Percentiles rank a stretch among this genome's conserved stretches.
Conservation (phyloP, 805 yeast genomes). For the Ogataea corticis region DNA sequence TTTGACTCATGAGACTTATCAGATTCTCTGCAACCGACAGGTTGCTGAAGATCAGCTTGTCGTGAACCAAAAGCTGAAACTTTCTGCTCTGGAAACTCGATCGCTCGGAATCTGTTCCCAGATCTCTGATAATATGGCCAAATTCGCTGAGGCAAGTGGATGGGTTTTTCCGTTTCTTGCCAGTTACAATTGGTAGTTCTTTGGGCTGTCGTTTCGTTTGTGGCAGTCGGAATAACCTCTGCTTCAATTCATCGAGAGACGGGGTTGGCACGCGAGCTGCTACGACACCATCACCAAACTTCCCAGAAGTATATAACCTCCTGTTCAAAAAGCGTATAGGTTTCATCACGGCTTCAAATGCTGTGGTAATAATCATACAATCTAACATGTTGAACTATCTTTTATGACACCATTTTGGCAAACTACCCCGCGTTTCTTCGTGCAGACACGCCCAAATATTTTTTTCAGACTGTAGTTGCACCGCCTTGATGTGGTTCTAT, state of each 20-base stretch:
- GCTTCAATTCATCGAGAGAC: not conserved
- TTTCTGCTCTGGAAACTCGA: slow-evolving; percentile 13
- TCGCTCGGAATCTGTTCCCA: slow-evolving; percentile 15
- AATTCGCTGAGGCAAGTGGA: slow-evolving; percentile 16
- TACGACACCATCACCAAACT: not conserved
- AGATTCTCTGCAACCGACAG: slow-evolving; percentile 21
- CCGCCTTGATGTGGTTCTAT: not conserved
- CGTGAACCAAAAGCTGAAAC: slow-evolving; percentile 31
- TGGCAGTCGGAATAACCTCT: not conserved
- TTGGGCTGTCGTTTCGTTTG: not conserved
- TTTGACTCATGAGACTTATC: slow-evolving; percentile 6
- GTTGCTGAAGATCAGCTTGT: slow-evolving; percentile 23
- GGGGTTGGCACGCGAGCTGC: not conserved
- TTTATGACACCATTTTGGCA: not conserved
- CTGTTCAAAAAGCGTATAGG: not conserved
- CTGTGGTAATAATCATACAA: no score
- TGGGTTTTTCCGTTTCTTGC: not conserved
- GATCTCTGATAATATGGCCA: slow-evolving; percentile 26
- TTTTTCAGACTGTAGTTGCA: not conserved
- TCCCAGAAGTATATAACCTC: slow-evolving; percentile 9
- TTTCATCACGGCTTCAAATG: no score
- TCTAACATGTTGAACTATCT: no score
- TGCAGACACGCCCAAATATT: no score
- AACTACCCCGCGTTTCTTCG: not conserved
- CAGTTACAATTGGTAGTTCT: not conserved